Percentiles rank a stretch among this genome's conserved stretches.
phyloP scores from a whole-genome alignment of 192 early-diverging fungal genomes.

The Podochytrium sp. region DNA sequence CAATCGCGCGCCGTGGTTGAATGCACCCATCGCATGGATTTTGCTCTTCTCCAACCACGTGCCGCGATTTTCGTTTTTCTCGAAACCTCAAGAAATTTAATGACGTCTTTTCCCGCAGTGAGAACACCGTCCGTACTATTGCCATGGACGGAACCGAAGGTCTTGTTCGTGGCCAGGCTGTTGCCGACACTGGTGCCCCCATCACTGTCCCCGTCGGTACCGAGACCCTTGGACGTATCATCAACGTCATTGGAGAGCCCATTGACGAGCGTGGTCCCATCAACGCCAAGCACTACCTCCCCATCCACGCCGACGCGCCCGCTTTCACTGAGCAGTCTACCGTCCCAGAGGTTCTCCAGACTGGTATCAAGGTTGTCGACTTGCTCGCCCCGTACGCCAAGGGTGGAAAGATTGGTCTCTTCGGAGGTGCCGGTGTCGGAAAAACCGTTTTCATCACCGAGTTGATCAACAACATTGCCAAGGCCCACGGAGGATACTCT shows the following conservation, averaged over 20 bases:
- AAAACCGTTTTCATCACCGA: constrained; percentile 99
- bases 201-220: constrained; percentile 92
- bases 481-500: constrained; percentile 98
- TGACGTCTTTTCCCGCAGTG: constrained; percentile 40
- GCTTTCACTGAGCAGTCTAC: constrained; percentile 96
- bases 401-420: constrained; percentile 99
- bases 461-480: constrained; percentile 99
- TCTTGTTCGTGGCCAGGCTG: constrained; percentile 94
- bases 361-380: constrained; percentile 99
- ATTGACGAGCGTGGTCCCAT: constrained; percentile 98
- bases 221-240: constrained; percentile 96
- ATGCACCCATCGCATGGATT: background rate
- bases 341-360: constrained; percentile 91
- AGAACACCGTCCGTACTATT: constrained; percentile 98
- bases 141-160: constrained; percentile 99
- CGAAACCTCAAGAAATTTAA: background rate
- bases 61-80: background rate
- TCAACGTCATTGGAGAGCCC: constrained; percentile 99
- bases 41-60: background rate
- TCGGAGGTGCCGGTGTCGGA: constrained; percentile 99
- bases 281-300: constrained; percentile 80
- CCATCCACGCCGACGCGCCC: constrained; percentile 92
- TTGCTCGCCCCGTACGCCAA: constrained; percentile 93
- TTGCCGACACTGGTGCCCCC: constrained; percentile 90
- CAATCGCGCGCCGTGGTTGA: background rate